phyloP scores from a whole-genome alignment of 768 basidiomycete genomes.

The Mycena indigotica region DNA sequence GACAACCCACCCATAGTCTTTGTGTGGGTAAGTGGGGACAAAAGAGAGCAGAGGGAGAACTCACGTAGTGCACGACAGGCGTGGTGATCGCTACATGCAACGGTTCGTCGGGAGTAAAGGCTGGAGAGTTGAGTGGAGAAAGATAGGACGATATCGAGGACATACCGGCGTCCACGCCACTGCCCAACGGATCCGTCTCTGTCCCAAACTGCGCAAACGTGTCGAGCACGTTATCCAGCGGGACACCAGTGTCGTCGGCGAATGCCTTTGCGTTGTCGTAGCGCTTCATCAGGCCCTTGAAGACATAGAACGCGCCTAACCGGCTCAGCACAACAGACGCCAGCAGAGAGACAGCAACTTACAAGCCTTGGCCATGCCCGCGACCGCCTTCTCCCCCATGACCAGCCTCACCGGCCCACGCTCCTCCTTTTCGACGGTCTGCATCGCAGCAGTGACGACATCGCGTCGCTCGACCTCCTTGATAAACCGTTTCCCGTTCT shows the following conservation, averaged over 20 bases:
- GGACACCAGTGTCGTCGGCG: constrained; percentile 18
- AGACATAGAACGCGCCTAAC: constrained; percentile 29
- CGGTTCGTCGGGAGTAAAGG: constrained; percentile 17
- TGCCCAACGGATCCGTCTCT: constrained; percentile 25
- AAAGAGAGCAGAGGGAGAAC: constrained; percentile 1
- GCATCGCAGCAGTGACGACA: constrained; percentile 27
- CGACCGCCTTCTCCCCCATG: constrained; percentile 20
- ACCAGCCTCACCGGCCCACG: constrained; percentile 27
- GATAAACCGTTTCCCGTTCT: constrained; percentile 69
- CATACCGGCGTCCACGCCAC: constrained; percentile 1
- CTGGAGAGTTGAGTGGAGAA: constrained; percentile 10
- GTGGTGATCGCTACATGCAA: constrained; percentile 29
- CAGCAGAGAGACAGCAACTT: neutral
- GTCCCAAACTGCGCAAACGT: constrained; percentile 23
- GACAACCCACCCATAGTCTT: constrained; percentile 33
- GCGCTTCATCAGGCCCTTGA: constrained; percentile 29
- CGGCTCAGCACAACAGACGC: neutral
- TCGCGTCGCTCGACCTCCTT: constrained; percentile 71
- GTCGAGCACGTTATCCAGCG: constrained; percentile 11
- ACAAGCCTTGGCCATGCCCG: constrained; percentile 27
- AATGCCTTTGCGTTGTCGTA: constrained; percentile 24
- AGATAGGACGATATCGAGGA: neutral
- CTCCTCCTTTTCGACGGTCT: constrained; percentile 22
- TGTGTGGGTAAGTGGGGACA: neutral
- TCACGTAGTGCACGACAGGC: constrained; percentile 32